These are phyloP conservation scores for Ophiocordyceps robertsii DNA, from an alignment of 2,329 filamentous ascomycete species.

Conservation along the genomic window DNA sequence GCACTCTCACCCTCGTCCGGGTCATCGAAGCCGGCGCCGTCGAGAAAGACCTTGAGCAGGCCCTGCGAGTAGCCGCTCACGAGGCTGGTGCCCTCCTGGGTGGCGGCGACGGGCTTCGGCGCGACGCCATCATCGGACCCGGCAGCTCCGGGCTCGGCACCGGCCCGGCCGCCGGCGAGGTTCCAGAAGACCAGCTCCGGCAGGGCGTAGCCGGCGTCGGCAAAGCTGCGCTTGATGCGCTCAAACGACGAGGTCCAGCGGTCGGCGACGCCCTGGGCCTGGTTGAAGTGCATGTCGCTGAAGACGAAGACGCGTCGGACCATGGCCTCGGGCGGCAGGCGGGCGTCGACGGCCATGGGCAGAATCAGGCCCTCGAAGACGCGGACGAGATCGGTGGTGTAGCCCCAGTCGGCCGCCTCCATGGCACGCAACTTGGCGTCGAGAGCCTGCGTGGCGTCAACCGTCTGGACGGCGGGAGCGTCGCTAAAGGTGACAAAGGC, in stretches of 20 bases:
- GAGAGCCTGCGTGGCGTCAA: not conserved
- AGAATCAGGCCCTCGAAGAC: conserved; percentile 42
- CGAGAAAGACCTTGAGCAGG: conserved; percentile 43
- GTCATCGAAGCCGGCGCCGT: conserved; percentile 26
- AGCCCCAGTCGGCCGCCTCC: not conserved
- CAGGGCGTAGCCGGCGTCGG: conserved; percentile 39
- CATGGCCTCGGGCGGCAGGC: conserved; percentile 43
- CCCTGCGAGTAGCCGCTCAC: conserved; percentile 45
- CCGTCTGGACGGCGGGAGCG: conserved; percentile 21
- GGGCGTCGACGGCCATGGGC: conserved; percentile 35
- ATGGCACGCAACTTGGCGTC: not conserved
- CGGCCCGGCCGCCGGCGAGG: conserved; percentile 27
- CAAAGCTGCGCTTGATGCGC: conserved; percentile 30
- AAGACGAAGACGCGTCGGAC: conserved; percentile 48
- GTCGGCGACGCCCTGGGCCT: conserved; percentile 8
- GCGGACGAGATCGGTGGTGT: conserved; percentile 8
- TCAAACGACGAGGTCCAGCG: conserved; percentile 33
- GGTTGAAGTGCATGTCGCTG: conserved; percentile 47
- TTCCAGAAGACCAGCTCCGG: conserved; percentile 50
- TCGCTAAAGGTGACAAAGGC: conserved; percentile 40
- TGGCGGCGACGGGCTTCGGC: conserved; percentile 34
- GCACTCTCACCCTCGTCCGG: conserved; percentile 15
- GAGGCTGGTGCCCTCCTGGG: conserved; percentile 29
- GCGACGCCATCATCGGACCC: conserved; percentile 18
- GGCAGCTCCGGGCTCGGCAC: conserved; percentile 6